Conservation (phyloP, 108 stramenopile species). For the Pseudonitzschia pungens region DNA sequence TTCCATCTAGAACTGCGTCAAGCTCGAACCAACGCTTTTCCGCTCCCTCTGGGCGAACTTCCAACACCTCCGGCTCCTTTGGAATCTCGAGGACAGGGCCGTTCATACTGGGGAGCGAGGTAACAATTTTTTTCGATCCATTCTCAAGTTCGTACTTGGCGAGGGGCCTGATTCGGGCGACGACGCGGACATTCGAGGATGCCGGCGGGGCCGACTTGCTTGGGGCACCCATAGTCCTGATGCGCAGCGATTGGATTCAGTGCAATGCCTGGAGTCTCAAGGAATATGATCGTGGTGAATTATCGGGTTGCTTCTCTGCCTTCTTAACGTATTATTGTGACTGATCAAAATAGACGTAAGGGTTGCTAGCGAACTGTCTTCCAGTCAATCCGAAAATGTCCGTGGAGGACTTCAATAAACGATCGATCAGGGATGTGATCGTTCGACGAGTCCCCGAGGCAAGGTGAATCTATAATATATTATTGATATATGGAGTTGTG, state of each 20-base stretch:
- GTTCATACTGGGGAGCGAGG: conserved; percentile 19
- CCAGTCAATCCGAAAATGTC: too few species aligned
- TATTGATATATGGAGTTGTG: too few species aligned
- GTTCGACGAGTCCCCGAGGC: too few species aligned
- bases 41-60: conserved; percentile 40
- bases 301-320: too few species aligned
- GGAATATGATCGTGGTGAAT: too few species aligned
- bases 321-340: too few species aligned
- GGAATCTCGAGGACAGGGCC: not conserved
- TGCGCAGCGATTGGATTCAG: not conserved
- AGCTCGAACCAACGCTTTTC: conserved; percentile 91
- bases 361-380: too few species aligned
- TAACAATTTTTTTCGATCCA: conserved; percentile 62
- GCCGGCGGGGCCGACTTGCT: not conserved
- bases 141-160: conserved; percentile 89
- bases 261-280: too few species aligned
- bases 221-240: not conserved
- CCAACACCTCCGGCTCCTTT: conserved; percentile 48
- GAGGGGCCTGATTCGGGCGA: conserved; percentile 96
- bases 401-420: too few species aligned
- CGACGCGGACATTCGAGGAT: conserved; percentile 62
- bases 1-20: conserved; percentile 91
- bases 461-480: too few species aligned
- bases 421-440: too few species aligned
- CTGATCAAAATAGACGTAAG: too few species aligned